Evolutionary conservation across 345 rosid genomes (phyloP).

Genomic region (Fremontodendron californicum): DNA sequence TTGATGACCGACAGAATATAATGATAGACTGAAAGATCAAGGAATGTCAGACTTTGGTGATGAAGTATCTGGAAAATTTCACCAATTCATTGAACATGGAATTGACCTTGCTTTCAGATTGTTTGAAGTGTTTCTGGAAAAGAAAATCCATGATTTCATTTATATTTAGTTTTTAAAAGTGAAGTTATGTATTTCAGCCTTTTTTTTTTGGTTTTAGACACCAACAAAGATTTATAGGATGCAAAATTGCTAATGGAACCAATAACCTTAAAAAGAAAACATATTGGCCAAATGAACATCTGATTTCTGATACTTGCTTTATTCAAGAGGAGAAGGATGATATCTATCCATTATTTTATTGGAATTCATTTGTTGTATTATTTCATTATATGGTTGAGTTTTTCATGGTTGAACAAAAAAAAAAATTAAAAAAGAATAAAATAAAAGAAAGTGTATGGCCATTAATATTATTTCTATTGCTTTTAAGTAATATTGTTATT

Average conservation of each 20-base stretch:
- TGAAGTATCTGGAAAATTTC: neutral
- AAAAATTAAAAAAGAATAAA: no score
- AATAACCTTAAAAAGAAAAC: neutral
- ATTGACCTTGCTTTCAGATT: neutral
- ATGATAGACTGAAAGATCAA: neutral
- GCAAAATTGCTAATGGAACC: neutral
- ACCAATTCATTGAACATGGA: neutral
- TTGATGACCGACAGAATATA: no score
- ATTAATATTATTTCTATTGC: no score
- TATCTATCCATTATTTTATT: no score
- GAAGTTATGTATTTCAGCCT: no score
- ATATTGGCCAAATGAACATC: neutral
- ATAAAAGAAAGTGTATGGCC: no score
- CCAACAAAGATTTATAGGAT: neutral
- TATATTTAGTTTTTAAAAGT: no score
- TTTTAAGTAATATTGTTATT: no score
- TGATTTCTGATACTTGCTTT: neutral
- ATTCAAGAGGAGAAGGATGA: neutral
- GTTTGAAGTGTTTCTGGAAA: neutral
- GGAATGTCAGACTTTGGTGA: neutral
- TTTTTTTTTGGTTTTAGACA: no score
- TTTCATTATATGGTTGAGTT: no score
- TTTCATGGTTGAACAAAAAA: no score
- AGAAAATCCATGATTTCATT: neutral
- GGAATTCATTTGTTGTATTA: no score